phyloP scores from a whole-genome alignment of 177 flowering plant genomes.

The Vitis hybrid region DNA sequence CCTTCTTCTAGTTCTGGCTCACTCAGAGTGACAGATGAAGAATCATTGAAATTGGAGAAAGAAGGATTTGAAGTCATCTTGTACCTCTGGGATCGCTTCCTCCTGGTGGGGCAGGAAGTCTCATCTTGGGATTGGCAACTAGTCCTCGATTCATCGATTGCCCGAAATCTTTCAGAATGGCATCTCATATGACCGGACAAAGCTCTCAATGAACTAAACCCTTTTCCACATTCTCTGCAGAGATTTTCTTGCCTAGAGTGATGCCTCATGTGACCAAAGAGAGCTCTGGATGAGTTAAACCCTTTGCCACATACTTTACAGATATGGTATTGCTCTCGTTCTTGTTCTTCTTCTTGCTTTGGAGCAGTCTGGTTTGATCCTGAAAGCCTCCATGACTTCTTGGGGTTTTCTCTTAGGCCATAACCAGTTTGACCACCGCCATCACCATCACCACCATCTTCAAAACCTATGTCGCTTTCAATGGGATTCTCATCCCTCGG shows the following conservation, averaged over 20 bases:
- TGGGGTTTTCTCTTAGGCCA: conserved; percentile 42
- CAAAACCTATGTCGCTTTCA: conserved; percentile 9
- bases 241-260: conserved; percentile 17
- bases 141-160: not conserved
- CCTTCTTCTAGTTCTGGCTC: conserved; percentile 33
- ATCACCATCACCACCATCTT: conserved; percentile 6
- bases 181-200: conserved; percentile 29
- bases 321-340: not conserved
- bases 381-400: conserved; percentile 38
- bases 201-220: conserved; percentile 21
- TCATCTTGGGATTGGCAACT: conserved; percentile 8
- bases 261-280: conserved; percentile 35
- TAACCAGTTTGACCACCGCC: conserved; percentile 10
- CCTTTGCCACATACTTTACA: conserved; percentile 32
- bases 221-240: conserved; percentile 36
- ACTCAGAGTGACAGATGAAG: conserved; percentile 15
- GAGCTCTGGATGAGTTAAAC: conserved; percentile 23
- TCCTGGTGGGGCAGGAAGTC: conserved; percentile 6
- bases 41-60: conserved; percentile 20
- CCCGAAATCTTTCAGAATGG: conserved; percentile 16
- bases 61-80: conserved; percentile 10
- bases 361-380: conserved; percentile 2
- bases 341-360: not conserved
- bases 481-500: not conserved
- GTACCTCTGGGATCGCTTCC: conserved; percentile 26